Evolutionary conservation across 441 rosid genomes (phyloP).

Genomic region (Pelargonium exstipulatum): DNA sequence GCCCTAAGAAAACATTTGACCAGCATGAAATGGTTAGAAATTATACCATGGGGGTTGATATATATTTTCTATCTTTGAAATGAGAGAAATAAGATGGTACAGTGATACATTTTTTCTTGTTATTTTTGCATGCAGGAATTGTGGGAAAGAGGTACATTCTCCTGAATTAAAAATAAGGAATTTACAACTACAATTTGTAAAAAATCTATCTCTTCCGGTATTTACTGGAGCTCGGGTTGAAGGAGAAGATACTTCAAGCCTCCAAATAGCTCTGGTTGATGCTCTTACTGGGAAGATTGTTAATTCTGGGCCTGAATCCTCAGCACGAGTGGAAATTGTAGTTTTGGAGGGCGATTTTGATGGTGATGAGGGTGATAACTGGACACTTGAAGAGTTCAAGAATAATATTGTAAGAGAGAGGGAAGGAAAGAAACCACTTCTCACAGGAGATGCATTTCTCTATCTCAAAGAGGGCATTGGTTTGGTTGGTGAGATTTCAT

Average conservation of each 20-base stretch:
- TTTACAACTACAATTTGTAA: constrained; percentile 62
- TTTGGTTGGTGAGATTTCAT: constrained; percentile 62
- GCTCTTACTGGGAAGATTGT: constrained; percentile 48
- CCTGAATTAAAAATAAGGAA: constrained; percentile 44
- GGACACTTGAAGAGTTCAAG: constrained; percentile 72
- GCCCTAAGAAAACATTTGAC: constrained; percentile 72
- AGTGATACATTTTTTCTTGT: background rate
- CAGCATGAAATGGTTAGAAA: constrained; percentile 55
- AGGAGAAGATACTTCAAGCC: constrained; percentile 55
- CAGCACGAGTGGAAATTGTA: constrained; percentile 73
- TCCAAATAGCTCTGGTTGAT: constrained; percentile 68
- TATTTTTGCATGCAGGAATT: constrained; percentile 42
- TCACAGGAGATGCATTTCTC: constrained; percentile 60
- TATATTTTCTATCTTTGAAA: constrained; percentile 8
- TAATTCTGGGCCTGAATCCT: constrained; percentile 58
- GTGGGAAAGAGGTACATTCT: constrained; percentile 53
- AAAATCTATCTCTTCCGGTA: constrained; percentile 66
- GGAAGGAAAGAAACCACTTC: constrained; percentile 89
- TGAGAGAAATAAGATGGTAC: background rate
- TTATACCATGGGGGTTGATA: background rate
- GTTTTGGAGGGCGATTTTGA: constrained; percentile 94
- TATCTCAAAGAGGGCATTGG: constrained; percentile 65
- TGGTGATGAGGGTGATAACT: constrained; percentile 50
- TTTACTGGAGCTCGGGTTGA: constrained; percentile 91
- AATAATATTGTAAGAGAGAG: constrained; percentile 86